phyloP scores from a whole-genome alignment of 495 filamentous ascomycete species.

The Aspergillus steynii region DNA sequence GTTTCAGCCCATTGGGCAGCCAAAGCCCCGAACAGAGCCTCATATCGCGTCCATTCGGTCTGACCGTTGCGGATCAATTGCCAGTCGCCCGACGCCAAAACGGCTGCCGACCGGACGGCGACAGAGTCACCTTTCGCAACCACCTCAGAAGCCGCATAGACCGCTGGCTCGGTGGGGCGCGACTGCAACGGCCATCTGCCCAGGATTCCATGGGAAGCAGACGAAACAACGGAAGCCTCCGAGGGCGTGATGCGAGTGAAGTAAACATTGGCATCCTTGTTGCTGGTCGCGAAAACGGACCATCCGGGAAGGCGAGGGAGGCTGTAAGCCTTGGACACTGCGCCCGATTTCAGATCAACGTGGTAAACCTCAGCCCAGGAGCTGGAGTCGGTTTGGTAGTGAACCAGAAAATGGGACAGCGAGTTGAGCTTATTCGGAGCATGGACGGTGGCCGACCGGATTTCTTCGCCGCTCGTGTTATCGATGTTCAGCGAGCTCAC shows the following conservation, averaged over 20 bases:
- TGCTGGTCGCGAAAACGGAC: conserved; percentile 79
- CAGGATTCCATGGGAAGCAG: conserved; percentile 71
- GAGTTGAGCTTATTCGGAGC: conserved; percentile 69
- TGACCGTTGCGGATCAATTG: conserved; percentile 80
- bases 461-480: conserved; percentile 54
- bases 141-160: conserved; percentile 82
- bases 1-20: conserved; percentile 77
- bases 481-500: conserved; percentile 51
- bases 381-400: conserved; percentile 67
- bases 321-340: conserved; percentile 70
- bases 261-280: conserved; percentile 76
- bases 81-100: conserved; percentile 77
- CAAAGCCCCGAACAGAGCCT: conserved; percentile 73
- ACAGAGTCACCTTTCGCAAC: conserved; percentile 64
- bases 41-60: conserved; percentile 73
- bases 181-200: conserved; percentile 65
- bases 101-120: conserved; percentile 73
- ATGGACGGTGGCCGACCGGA: conserved; percentile 69
- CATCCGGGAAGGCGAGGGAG: conserved; percentile 66
- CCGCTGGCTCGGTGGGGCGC: conserved; percentile 36
- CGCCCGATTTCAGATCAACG: conserved; percentile 65
- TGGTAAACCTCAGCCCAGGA: conserved; percentile 88
- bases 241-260: conserved; percentile 77
- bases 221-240: conserved; percentile 73
- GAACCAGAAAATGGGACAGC: conserved; percentile 78